Evolutionary conservation across 345 rosid species (phyloP), one percentile per base, ranked within the genome.

Genomic region (Arabis alpina): DNA sequence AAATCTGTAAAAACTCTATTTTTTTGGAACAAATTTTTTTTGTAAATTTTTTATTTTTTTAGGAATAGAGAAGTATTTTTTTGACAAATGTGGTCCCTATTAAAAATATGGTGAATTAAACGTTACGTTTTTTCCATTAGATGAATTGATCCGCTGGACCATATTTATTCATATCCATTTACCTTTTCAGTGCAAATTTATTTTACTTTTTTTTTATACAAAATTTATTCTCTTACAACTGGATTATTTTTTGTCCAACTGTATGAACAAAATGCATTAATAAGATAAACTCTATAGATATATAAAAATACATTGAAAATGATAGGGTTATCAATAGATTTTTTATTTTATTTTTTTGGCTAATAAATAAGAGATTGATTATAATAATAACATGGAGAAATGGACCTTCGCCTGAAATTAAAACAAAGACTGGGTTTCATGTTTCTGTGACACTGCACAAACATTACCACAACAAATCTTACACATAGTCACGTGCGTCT

Each of bases 391-490:
- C 70, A 53, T 70, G 66, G 71, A 70, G 71, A 64, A 70, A 76
- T 70, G 76, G 79, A 64, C 60, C 67, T 50, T 76, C 76, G 49
- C 76, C 79, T 76, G 72, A 57, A 64, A 76, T 56, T 64, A 51
- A 64, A 64, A 76, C 36, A 42, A 5, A 76, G 66, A 55, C 61
- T 62, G 67, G 61, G 75, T 54, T 76, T 62, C 74, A 75, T 69
- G 75, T 76, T 50, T 64, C 75, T 50, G 66, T 55, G 75, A 70
- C 79, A 49, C 71, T 76, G 71, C 79, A 50, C 66, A 61, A 63
- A 76, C 79, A 75, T 54, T 2, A 60, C 55, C 64, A 55, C 74
- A 61, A 75, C 75, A 70, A 56, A 48, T 64, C 79, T 76, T 76
- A 76, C 79, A 51, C 75, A 64, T 36, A 8, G 19, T 24, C 27